These are phyloP conservation scores for Fusarium haematococcum DNA, from an alignment of 2,329 filamentous ascomycete species.

Conservation along the genomic window DNA sequence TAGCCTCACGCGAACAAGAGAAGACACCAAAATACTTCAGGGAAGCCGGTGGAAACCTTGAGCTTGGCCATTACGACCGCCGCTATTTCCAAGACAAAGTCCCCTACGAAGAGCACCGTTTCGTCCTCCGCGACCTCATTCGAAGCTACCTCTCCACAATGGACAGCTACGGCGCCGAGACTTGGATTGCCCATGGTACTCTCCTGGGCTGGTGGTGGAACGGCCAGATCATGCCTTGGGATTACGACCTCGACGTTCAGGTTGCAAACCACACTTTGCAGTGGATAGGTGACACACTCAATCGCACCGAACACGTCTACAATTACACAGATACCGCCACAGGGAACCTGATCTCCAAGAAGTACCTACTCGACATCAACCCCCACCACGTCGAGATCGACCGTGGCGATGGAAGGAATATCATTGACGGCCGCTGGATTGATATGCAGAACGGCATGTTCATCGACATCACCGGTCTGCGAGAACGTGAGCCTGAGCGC, in stretches of 20 bases:
- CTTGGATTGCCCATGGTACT: slow-evolving; percentile 89
- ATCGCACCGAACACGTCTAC: slow-evolving; percentile 75
- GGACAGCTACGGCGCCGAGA: slow-evolving; percentile 74
- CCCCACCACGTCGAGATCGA: slow-evolving; percentile 72
- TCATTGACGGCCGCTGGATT: slow-evolving; percentile 89
- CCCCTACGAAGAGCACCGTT: slow-evolving; percentile 73
- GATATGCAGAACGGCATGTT: slow-evolving; percentile 81
- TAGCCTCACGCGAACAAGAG: neutral
- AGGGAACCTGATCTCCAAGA: slow-evolving; percentile 55
- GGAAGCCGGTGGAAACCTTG: slow-evolving; percentile 70
- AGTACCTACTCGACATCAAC: slow-evolving; percentile 82
- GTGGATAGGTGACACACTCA: slow-evolving; percentile 74
- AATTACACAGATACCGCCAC: slow-evolving; percentile 56
- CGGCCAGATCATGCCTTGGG: slow-evolving; percentile 81
- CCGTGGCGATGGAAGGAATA: slow-evolving; percentile 76
- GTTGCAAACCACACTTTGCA: slow-evolving; percentile 75
- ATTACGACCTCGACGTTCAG: slow-evolving; percentile 87
- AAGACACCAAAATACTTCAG: slow-evolving; percentile 70
- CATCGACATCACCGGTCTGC: slow-evolving; percentile 84
- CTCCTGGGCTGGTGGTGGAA: slow-evolving; percentile 94
- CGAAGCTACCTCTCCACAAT: slow-evolving; percentile 79
- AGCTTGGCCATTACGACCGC: slow-evolving; percentile 78
- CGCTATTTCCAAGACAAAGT: slow-evolving; percentile 76
- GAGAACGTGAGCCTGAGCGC: slow-evolving; percentile 69
- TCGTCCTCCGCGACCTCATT: slow-evolving; percentile 76